phyloP scores from a whole-genome alignment of 2,329 filamentous ascomycete genomes.

The Aspergillus bombycis region DNA sequence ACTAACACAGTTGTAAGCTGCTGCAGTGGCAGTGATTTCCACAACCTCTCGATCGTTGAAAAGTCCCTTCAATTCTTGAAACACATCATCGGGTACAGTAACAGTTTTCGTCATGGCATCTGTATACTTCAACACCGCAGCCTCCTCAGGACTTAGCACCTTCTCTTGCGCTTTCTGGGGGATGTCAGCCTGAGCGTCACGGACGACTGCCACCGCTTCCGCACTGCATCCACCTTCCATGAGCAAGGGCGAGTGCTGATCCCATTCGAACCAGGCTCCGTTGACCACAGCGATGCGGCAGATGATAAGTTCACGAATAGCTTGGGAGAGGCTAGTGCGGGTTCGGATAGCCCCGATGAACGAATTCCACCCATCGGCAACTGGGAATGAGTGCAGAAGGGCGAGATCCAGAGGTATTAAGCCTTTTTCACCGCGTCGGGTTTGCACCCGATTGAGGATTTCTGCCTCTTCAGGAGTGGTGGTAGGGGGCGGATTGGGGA shows the following conservation, averaged over 20 bases:
- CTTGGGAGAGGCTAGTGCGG: conserved; percentile 51
- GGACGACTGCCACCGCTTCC: conserved; percentile 43
- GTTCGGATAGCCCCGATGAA: conserved; percentile 61
- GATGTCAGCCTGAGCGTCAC: conserved; percentile 34
- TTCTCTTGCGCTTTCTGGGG: conserved; percentile 28
- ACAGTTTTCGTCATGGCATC: conserved; percentile 83
- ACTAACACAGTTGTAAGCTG: conserved; percentile 83
- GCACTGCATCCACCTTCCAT: conserved; percentile 59
- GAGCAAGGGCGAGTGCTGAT: conserved; percentile 75
- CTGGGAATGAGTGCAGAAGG: conserved; percentile 57
- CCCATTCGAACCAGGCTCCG: conserved; percentile 84
- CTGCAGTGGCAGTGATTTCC: conserved; percentile 78
- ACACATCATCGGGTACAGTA: conserved; percentile 69
- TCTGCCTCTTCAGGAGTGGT: conserved; percentile 51
- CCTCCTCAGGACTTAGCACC: conserved; percentile 62
- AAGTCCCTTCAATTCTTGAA: conserved; percentile 61
- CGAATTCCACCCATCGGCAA: conserved; percentile 62
- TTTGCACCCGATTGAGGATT: conserved; percentile 55
- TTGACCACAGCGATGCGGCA: conserved; percentile 81
- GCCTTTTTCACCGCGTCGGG: conserved; percentile 53
- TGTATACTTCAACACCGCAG: conserved; percentile 71
- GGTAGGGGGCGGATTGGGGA: conserved; percentile 54
- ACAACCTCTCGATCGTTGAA: conserved; percentile 76
- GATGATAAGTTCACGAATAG: conserved; percentile 75
- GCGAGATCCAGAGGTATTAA: conserved; percentile 58